Conservation (phyloP, 2,329 filamentous ascomycete species). For the Chlorencoelia australis region DNA sequence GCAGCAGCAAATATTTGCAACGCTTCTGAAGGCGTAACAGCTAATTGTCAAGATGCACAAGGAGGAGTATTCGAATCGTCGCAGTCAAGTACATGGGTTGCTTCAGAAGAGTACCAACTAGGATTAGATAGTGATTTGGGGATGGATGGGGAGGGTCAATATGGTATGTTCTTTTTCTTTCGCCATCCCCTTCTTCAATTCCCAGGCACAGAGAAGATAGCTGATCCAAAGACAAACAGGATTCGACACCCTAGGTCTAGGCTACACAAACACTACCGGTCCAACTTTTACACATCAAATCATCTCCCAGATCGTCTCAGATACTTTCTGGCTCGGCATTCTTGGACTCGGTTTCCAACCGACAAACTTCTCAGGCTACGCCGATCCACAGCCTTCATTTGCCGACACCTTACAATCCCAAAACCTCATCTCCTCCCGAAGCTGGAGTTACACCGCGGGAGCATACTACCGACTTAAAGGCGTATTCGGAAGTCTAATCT, state of each 20-base stretch:
- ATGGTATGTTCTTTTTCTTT: conserved; percentile 13
- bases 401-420: conserved; percentile 29
- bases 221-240: conserved; percentile 8
- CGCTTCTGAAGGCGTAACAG: conserved; percentile 29
- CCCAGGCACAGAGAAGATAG: background rate
- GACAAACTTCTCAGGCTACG: conserved; percentile 29
- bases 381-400: conserved; percentile 29
- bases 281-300: conserved; percentile 16
- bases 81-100: conserved; percentile 28
- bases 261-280: conserved; percentile 13
- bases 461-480: conserved; percentile 29
- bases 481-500: conserved; percentile 32
- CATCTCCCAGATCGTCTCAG: conserved; percentile 13
- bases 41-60: conserved; percentile 28
- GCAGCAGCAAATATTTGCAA: conserved; percentile 46
- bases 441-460: conserved; percentile 34
- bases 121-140: conserved; percentile 31
- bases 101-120: conserved; percentile 27
- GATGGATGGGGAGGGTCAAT: conserved; percentile 24
- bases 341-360: conserved; percentile 34
- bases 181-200: too few relatives aligned
- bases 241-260: conserved; percentile 19
- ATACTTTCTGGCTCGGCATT: conserved; percentile 24
- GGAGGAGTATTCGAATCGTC: conserved; percentile 29
- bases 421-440: conserved; percentile 29